Evolutionary conservation across 2,329 filamentous ascomycete species (phyloP), one percentile per base, ranked within the genome.

Genomic region (Fusarium chuoi): DNA sequence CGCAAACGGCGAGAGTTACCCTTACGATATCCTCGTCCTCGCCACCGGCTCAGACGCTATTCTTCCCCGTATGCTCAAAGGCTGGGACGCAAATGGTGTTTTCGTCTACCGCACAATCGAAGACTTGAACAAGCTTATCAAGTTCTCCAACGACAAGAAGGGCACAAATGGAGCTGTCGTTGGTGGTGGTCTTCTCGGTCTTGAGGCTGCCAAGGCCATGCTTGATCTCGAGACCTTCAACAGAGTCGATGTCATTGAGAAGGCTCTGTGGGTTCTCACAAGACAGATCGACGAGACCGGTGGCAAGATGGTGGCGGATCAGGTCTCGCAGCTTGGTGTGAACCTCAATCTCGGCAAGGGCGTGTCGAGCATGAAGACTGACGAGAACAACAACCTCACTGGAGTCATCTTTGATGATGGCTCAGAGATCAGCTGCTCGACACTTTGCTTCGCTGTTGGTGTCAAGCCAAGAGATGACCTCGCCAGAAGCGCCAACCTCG

Each of bases 161-260:
- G 93, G 90, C 9, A 90, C 91, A 5, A 88, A 89, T 5, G 94
- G 93, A 1, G 89, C 91, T 9, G 94, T 96, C 0, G 93, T 98
- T 7, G 95, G 95, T 30, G 95, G 95, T 59, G 95, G 95, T 2
- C 82, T 98, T 30, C 87, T 98, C 0, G 95, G 95, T 2, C 88
- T 98, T 1, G 95, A 98, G 83, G 95, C 95, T 5, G 95, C 94
- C 39, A 96, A 97, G 78, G 95, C 95, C 5, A 95, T 98, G 93
- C 92, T 95, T 85, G 94, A 97, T 79, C 85, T 98, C 14, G 88
- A 93, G 75, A 89, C 91, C 58, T 97, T 93, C 78, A 86, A 88
- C 18, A 89, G 90, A 65, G 92, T 98, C 58, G 93, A 91, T 75
- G 85, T 98, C 14, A 90, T 98, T 58, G 95, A 98, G 82, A 88